phyloP scores from a whole-genome alignment of 306 rosid species.

The Cicer judaicum region DNA sequence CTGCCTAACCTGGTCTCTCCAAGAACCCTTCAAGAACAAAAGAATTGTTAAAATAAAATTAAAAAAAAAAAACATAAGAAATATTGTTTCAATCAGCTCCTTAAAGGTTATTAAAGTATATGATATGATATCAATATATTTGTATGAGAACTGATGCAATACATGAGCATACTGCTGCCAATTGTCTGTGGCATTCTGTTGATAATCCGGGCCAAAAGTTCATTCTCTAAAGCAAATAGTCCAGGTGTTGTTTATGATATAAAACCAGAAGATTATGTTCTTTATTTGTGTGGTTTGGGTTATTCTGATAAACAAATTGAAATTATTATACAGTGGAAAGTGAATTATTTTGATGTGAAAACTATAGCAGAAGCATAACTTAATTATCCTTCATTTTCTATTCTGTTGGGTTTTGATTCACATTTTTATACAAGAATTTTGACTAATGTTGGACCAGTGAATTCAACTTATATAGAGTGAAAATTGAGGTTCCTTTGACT shows the following conservation, averaged over 20 bases:
- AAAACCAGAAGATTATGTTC: conserved; percentile 52
- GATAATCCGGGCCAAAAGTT: conserved; percentile 37
- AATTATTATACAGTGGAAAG: conserved; percentile 41
- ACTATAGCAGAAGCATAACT: conserved; percentile 53
- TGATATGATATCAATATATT: too few species aligned
- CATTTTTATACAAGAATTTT: conserved; percentile 53
- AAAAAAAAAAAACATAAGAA: too few species aligned
- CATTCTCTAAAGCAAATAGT: conserved; percentile 54
- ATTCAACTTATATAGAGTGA: conserved; percentile 44
- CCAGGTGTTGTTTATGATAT: conserved; percentile 61
- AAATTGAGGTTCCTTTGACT: conserved; percentile 45
- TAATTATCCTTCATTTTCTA: conserved; percentile 63
- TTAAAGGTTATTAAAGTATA: too few species aligned
- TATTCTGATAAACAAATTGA: conserved; percentile 48
- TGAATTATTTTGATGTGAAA: conserved; percentile 41
- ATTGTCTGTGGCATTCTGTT: conserved; percentile 16
- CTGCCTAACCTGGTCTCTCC: too few species aligned
- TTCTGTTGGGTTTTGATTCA: conserved; percentile 40
- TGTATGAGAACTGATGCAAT: background rate
- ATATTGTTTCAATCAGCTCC: too few species aligned
- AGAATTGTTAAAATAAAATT: too few species aligned
- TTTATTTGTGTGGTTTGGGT: conserved; percentile 63
- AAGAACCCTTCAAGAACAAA: too few species aligned
- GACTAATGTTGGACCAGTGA: conserved; percentile 59
- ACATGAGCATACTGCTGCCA: conserved; percentile 50